Base-by-base conservation (phyloP, 148 eudicot genomes). In the Camellia granthamiana region DNA sequence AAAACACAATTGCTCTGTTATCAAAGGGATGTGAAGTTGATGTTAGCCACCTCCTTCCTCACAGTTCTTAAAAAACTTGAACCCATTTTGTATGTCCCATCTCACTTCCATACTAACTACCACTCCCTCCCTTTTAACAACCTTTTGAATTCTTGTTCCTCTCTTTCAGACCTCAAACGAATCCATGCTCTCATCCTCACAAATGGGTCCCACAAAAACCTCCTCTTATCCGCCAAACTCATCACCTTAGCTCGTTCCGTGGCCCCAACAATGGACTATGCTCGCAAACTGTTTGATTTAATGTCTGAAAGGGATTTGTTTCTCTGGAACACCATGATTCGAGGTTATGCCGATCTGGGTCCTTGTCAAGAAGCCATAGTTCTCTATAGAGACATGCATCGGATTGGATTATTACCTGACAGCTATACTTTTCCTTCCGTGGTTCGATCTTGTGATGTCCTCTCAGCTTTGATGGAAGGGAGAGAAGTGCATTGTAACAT, bases 281-380 rank as follows among this genome's bases (percentile, higher is more conserved):
- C 86, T 9, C 86, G 86, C 23, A 67, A 66, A 23, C 69, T 84
- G 84, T 84, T 81, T 41, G 79, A 84, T 42, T 8, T 2, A 66
- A 67, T 62, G 78, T 71, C 76, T 10, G 30, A 73, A 0, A 56
- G 73, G 62, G 54, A 81, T 74, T 67, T 59, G 4, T 78, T 68
- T 51, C n/a, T 66, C 7, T 85, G 74, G 77, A 85, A 85, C 75
- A 76, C 74, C 23, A 19, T 82, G 68, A 71, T 85, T 58, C 68
- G 77, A 47, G 82, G 63, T 15, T 81, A 81, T 38, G 60, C 87
- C 21, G 8, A 55, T 77, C 16, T 46, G 69, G 75, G 71, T 43
- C 80, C 49, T 55, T 66, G 60, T 19, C 58, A 82, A 75, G 80
- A 79, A 52, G 67, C 80, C 60, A 61, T 81, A 12, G 1, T 49